phyloP scores from a whole-genome alignment of 2,329 filamentous ascomycete genomes.

The Mariannaea sp. region DNA sequence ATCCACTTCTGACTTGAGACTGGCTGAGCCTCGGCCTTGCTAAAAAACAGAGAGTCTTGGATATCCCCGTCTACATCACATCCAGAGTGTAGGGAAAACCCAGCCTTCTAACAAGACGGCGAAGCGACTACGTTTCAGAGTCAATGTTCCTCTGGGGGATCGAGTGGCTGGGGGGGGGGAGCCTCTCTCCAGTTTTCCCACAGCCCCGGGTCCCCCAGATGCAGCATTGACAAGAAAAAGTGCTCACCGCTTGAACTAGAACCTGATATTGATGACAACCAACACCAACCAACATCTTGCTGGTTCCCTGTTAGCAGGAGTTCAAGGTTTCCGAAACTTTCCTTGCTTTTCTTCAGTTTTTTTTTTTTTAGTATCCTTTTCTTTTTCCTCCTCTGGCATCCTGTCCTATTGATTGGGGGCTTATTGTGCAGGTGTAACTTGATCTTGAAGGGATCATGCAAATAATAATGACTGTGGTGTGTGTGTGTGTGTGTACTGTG shows the following conservation, averaged over 20 bases:
- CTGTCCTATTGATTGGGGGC: too few relatives aligned
- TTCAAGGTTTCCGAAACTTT: conserved; percentile 12
- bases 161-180: conserved; percentile 30
- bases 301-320: conserved; percentile 4
- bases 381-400: too few relatives aligned
- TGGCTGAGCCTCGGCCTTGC: conserved; percentile 22
- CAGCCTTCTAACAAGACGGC: conserved; percentile 25
- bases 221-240: conserved; percentile 23
- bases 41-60: too few relatives aligned
- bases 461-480: conserved; percentile 29
- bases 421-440: conserved; percentile 27
- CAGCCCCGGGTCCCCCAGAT: conserved; percentile 23
- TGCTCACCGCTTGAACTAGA: conserved; percentile 29
- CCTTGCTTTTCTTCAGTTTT: conserved; percentile 6
- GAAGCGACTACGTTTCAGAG: conserved; percentile 39
- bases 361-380: conserved; percentile 14
- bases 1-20: conserved; percentile 2
- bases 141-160: conserved; percentile 17
- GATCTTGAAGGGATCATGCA: conserved; percentile 28
- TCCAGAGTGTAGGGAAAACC: conserved; percentile 20
- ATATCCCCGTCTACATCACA: conserved; percentile 19
- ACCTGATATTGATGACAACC: conserved; percentile 7
- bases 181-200: conserved; percentile 17
- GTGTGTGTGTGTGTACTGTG: too few relatives aligned
- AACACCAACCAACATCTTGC: too few relatives aligned